phyloP scores from a whole-genome alignment of 257 asterid species.

The Verbena officinalis region DNA sequence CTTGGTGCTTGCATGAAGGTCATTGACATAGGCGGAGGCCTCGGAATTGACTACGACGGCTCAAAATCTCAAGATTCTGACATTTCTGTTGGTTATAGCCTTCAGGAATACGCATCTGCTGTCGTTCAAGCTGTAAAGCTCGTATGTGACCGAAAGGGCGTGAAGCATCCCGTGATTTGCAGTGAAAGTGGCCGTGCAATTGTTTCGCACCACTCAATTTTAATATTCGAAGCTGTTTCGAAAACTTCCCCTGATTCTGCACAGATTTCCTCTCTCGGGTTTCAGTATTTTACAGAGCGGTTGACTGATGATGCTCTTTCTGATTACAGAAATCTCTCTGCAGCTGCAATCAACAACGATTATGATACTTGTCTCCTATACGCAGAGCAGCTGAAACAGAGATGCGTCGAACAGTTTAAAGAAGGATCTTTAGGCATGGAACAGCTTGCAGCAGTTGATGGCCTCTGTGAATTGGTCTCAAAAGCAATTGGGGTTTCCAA shows the following conservation, averaged over 20 bases:
- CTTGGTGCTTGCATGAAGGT: constrained; percentile 58
- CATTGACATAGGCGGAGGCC: constrained; percentile 66
- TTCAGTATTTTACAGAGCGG: constrained; percentile 42
- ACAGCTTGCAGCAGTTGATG: constrained; percentile 65
- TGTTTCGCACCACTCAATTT: constrained; percentile 65
- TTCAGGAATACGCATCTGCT: constrained; percentile 59
- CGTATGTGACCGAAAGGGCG: constrained; percentile 52
- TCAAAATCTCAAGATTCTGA: constrained; percentile 57
- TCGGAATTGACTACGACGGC: constrained; percentile 68
- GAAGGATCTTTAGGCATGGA: constrained; percentile 63
- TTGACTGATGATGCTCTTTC: constrained; percentile 47
- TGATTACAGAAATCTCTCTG: constrained; percentile 43
- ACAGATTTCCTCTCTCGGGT: constrained; percentile 31
- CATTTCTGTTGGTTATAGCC: constrained; percentile 47
- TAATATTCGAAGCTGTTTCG: constrained; percentile 57
- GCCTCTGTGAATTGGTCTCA: constrained; percentile 47
- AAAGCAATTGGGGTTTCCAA: constrained; percentile 45
- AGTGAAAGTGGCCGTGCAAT: constrained; percentile 71
- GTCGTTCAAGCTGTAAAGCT: constrained; percentile 52
- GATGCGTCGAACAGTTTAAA: constrained; percentile 71
- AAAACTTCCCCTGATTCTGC: constrained; percentile 29
- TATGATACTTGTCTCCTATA: constrained; percentile 43
- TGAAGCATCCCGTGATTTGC: constrained; percentile 54
- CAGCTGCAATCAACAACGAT: constrained; percentile 50
- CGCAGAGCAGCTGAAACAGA: constrained; percentile 68